Base-by-base conservation (phyloP, 225 moss, liverwort and hornwort species). In the Ulota crispa region DNA sequence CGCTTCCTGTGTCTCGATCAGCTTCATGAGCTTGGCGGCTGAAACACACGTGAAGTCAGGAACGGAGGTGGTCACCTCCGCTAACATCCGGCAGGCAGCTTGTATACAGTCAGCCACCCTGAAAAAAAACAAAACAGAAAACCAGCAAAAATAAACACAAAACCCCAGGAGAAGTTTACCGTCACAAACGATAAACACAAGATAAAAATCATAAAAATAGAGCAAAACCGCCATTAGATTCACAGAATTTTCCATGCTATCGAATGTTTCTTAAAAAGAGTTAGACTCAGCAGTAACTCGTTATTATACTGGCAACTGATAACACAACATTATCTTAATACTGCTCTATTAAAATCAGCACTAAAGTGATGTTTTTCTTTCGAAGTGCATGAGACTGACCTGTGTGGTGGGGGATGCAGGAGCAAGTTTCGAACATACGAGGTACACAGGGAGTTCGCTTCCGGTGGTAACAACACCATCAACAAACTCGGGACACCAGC, bases 1-100 rank as follows among this genome's bases (percentile, higher is more conserved):
- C 27, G 95, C 96, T 85, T 99, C 99, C 42, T 86, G 86, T 23
- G 94, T 96, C 81, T 93, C 96, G 52, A 99, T 96, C 83, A 99
- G 88, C 86, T 99, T 99, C 85, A 93, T 92, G 0, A 99, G 87
- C 80, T 99, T 99, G 67, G 99, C 92, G 72, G 93, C 87, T 53
- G 99, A 93, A 42, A 99, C 94, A 67, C 94, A 94, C 16, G 89
- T 91, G 77, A 99, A 99, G 81, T 99, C 99, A 43, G 99, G 99
- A 80, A 99, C 81, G 1, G 96, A 84, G 76, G 88, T 83, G 26
- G 88, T 90, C 6, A 95, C 77, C 75, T 85, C 88, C 27, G 72
- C 57, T 80, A 96, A 89, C 61, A 78, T 60, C 23, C 81, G 85
- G 72, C 96, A 87, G 32, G 93, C 89, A 80, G 80, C 80, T 87